Evolutionary conservation across 1,284 basidiomycete genomes (phyloP).

Genomic region (Leccinum cinnamomeum): DNA sequence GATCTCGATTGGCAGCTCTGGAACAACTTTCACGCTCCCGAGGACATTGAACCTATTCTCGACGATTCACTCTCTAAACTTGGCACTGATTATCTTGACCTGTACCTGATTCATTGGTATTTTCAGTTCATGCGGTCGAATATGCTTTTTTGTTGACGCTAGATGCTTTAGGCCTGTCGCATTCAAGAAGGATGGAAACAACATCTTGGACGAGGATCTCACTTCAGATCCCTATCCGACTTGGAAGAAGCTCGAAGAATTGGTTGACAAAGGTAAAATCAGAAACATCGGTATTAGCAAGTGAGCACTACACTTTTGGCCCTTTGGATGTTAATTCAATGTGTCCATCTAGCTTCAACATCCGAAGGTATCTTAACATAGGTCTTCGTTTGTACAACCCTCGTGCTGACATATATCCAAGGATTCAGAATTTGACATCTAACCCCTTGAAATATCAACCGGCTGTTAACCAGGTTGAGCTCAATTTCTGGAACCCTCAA

Average conservation of each 20-base stretch:
- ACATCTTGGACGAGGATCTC: constrained; percentile 57
- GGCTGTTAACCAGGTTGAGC: constrained; percentile 82
- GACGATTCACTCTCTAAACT: constrained; percentile 69
- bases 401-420: constrained; percentile 16
- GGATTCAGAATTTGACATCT: constrained; percentile 63
- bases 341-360: constrained; percentile 19
- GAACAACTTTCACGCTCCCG: constrained; percentile 66
- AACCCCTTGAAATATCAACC: constrained; percentile 74
- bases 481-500: constrained; percentile 82
- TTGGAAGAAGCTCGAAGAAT: constrained; percentile 82
- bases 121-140: constrained; percentile 17
- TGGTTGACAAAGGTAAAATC: constrained; percentile 76
- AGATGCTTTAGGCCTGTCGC: constrained; percentile 57
- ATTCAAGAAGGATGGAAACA: constrained; percentile 57
- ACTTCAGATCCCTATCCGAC: constrained; percentile 76
- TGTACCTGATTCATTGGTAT: constrained; percentile 84
- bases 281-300: constrained; percentile 85
- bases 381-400: neutral
- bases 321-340: constrained; percentile 4
- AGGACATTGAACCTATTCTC: constrained; percentile 65
- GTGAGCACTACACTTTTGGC: constrained; percentile 38
- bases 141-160: neutral
- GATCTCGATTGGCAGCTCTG: constrained; percentile 47
- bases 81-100: constrained; percentile 75
- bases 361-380: constrained; percentile 26